phyloP scores from a whole-genome alignment of 1,284 basidiomycete species.

The Puccinia hordei region DNA sequence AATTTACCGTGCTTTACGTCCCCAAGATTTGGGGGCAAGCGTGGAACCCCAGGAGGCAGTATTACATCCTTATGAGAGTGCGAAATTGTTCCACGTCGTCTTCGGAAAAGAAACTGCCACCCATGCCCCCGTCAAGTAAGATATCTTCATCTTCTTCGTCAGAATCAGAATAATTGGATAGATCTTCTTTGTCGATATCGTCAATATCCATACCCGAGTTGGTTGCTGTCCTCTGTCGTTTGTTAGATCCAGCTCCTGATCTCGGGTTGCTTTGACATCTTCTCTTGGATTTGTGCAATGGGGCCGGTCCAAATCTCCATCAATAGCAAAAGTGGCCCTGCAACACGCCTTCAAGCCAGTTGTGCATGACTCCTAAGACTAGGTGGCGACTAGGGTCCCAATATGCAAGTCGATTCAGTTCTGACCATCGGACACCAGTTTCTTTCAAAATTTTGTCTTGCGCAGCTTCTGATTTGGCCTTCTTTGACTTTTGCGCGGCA shows the following conservation, averaged over 20 bases:
- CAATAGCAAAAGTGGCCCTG: too few species aligned
- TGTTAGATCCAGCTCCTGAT: neutral
- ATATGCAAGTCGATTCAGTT: too few species aligned
- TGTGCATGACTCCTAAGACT: too few species aligned
- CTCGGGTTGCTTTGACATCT: neutral
- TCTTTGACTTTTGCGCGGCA: slow-evolving; percentile 12
- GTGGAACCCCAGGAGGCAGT: too few species aligned
- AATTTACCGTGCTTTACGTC: too few species aligned
- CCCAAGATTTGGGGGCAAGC: too few species aligned
- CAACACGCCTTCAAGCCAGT: too few species aligned
- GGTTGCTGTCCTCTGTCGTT: neutral
- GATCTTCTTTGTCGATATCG: slow-evolving; percentile 2
- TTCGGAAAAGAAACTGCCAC: slow-evolving; percentile 11
- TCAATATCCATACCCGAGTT: neutral
- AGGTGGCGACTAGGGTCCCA: too few species aligned
- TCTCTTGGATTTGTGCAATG: neutral
- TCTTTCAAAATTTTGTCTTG: slow-evolving; percentile 35
- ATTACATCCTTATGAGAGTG: slow-evolving; percentile 5
- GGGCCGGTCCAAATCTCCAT: neutral
- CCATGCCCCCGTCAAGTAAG: slow-evolving; percentile 14
- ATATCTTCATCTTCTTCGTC: slow-evolving; percentile 21
- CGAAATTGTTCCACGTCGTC: slow-evolving; percentile 14
- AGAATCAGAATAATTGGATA: slow-evolving; percentile 10
- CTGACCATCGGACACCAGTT: too few species aligned
- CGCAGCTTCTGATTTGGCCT: neutral